Evolutionary conservation across 108 stramenopile genomes (phyloP).

Genomic region (Bacterosira constricta): DNA sequence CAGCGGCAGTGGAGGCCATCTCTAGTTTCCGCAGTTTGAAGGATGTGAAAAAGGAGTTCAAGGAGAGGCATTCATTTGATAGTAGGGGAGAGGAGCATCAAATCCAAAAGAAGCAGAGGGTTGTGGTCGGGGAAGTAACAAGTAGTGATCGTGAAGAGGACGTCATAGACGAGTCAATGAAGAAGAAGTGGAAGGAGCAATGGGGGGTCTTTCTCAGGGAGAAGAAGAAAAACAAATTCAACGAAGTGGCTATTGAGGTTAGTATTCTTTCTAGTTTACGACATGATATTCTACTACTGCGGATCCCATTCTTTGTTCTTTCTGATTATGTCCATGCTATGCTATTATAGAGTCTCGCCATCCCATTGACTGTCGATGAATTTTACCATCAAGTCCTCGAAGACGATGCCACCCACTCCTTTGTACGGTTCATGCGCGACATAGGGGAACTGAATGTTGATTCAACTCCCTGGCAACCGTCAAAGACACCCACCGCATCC

Average conservation of each 20-base stretch:
- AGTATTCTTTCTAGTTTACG: neutral
- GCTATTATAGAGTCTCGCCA: constrained; percentile 4
- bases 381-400: constrained; percentile 58
- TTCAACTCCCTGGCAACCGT: constrained; percentile 55
- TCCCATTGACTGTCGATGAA: constrained; percentile 53
- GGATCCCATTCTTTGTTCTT: neutral
- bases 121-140: neutral
- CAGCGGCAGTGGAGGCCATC: constrained; percentile 43
- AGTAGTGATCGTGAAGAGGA: neutral
- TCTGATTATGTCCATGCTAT: neutral
- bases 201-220: constrained; percentile 27
- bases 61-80: constrained; percentile 8
- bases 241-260: constrained; percentile 36
- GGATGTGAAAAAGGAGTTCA: constrained; percentile 25
- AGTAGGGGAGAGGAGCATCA: neutral
- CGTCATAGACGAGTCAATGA: neutral
- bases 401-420: constrained; percentile 56
- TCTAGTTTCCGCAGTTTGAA: constrained; percentile 26
- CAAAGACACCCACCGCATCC: neutral
- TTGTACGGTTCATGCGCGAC: constrained; percentile 54
- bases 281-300: too few species aligned
- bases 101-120: neutral
- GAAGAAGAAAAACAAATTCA: constrained; percentile 29
- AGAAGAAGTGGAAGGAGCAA: neutral
- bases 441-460: constrained; percentile 62